A percentile compares a stretch with the other conserved stretches of the same genome.
Evolutionary conservation across 495 filamentous ascomycete genomes (phyloP).

Genomic region (Hypoxylon fuscum): DNA sequence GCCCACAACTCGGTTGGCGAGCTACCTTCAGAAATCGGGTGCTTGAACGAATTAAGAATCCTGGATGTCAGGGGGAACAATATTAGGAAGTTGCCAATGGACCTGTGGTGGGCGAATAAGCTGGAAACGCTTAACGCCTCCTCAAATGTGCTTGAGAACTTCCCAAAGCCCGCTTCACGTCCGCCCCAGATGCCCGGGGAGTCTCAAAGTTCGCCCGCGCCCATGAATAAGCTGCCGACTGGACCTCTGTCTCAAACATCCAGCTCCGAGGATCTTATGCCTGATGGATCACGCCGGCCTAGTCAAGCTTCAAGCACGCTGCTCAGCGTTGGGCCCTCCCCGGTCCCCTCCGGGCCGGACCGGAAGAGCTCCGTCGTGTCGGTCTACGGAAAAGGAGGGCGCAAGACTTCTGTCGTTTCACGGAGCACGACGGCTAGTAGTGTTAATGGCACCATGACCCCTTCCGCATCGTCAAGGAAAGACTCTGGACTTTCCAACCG

Average conservation of each 20-base stretch:
- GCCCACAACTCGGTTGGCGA: conserved; percentile 86
- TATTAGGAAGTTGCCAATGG: conserved; percentile 82
- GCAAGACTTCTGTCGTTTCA: conserved; percentile 87
- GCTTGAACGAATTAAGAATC: conserved; percentile 80
- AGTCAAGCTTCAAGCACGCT: conserved; percentile 84
- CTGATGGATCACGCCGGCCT: conserved; percentile 78
- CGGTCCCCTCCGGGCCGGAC: conserved; percentile 63
- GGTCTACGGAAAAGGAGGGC: conserved; percentile 73
- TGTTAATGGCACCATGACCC: conserved; percentile 61
- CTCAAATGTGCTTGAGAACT: conserved; percentile 87
- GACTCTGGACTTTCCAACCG: conserved; percentile 84
- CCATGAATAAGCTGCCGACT: conserved; percentile 61
- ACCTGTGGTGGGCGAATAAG: conserved; percentile 90
- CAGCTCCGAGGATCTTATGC: conserved; percentile 79
- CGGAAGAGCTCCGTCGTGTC: conserved; percentile 86
- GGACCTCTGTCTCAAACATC: conserved; percentile 65
- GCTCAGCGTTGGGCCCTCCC: conserved; percentile 77
- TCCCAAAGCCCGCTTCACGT: conserved; percentile 82
- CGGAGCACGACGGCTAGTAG: conserved; percentile 60
- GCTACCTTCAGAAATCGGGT: conserved; percentile 85
- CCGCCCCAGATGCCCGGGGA: conserved; percentile 66
- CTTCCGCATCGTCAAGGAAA: conserved; percentile 69
- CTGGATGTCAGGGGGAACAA: conserved; percentile 94
- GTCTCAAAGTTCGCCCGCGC: conserved; percentile 32
- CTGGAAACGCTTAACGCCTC: conserved; percentile 94